Conservation (phyloP, 164 flowering plant genomes). For the Vitis amurensis region DNA sequence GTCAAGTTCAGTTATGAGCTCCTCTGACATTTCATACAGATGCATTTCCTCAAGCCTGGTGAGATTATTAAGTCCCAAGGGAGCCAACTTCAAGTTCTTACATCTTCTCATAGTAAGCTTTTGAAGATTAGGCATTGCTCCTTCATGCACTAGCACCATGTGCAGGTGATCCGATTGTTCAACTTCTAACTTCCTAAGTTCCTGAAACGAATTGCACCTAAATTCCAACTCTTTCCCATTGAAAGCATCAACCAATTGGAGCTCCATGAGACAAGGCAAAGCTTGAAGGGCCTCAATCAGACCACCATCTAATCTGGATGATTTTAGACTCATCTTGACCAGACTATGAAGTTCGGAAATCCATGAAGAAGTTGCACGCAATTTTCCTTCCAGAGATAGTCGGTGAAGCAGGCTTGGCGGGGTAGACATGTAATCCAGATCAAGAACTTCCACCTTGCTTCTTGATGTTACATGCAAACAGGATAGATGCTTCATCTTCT, state of each 20-base stretch:
- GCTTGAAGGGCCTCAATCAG: constrained; percentile 14
- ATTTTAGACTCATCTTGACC: constrained; percentile 11
- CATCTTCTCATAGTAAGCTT: constrained; percentile 10
- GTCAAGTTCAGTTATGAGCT: background rate
- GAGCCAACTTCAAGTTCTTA: constrained; percentile 4
- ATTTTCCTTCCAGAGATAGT: constrained; percentile 19
- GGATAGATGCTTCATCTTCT: constrained; percentile 15
- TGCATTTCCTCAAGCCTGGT: constrained; percentile 11
- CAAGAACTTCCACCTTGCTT: constrained; percentile 7
- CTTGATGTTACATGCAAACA: constrained; percentile 5
- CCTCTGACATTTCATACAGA: constrained; percentile 13
- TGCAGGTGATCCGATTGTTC: constrained; percentile 7
- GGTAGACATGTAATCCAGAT: constrained; percentile 5
- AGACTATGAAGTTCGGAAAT: constrained; percentile 14
- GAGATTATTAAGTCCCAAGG: constrained; percentile 11
- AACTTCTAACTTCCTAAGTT: constrained; percentile 17
- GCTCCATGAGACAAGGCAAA: constrained; percentile 25
- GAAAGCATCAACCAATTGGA: constrained; percentile 16
- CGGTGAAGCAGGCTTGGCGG: constrained; percentile 7
- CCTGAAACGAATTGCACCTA: constrained; percentile 4
- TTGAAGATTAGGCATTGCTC: constrained; percentile 13
- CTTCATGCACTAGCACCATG: background rate
- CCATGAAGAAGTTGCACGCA: constrained; percentile 11
- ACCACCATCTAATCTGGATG: constrained; percentile 9
- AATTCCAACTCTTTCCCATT: constrained; percentile 13